Conservation (phyloP, 139 green algal genomes). For the Diplosphaera chodatii region DNA sequence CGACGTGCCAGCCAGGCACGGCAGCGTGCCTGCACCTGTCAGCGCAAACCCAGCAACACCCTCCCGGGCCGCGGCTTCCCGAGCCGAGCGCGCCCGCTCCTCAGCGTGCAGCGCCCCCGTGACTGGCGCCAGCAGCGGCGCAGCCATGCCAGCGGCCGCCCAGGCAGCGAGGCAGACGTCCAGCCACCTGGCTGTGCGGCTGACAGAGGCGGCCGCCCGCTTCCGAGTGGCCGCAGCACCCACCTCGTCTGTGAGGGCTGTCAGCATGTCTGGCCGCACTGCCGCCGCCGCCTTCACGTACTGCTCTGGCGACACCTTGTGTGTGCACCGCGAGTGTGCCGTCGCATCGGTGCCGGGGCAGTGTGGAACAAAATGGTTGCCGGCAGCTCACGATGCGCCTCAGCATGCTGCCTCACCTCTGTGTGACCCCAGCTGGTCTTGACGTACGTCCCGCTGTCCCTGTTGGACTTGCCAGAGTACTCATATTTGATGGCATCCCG, state of each 20-base stretch:
- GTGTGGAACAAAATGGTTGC: too few relatives aligned
- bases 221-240: slow-evolving; percentile 7
- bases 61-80: slow-evolving; percentile 17
- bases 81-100: slow-evolving; percentile 31
- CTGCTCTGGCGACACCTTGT: slow-evolving; percentile 16
- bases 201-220: slow-evolving; percentile 14
- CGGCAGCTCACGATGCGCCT: too few relatives aligned
- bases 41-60: background rate
- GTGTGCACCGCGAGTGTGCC: slow-evolving; percentile 24
- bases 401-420: slow-evolving; percentile 11
- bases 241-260: slow-evolving; percentile 61
- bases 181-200: slow-evolving; percentile 45
- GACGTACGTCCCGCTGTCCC: slow-evolving; percentile 26
- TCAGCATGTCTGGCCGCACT: slow-evolving; percentile 52
- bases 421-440: slow-evolving; percentile 3
- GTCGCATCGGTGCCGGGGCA: too few relatives aligned
- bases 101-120: slow-evolving; percentile 21
- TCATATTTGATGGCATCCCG: slow-evolving; percentile 53
- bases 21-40: background rate
- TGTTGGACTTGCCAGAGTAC: slow-evolving; percentile 35
- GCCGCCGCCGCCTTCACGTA: slow-evolving; percentile 51
- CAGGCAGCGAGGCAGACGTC: slow-evolving; percentile 35
- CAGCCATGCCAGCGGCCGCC: background rate
- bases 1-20: too few relatives aligned
- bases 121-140: slow-evolving; percentile 28